Percentiles rank a stretch among this genome's conserved stretches.
These are phyloP conservation scores for Backusella morwellensis DNA, from an alignment of 192 early-diverging fungal species.

Conservation along the genomic window DNA sequence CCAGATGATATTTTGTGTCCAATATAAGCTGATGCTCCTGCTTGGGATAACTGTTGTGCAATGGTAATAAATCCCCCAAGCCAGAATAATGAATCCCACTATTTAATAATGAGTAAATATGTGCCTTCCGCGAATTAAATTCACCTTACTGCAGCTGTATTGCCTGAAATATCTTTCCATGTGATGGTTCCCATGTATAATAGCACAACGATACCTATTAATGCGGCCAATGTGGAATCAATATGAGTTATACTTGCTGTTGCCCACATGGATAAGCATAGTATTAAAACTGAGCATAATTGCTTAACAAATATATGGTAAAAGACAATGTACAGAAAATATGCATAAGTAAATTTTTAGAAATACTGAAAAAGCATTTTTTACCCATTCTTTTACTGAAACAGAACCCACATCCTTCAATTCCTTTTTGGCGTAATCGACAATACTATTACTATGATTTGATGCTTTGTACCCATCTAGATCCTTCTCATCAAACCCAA, in stretches of 20 bases:
- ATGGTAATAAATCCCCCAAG: constrained; percentile 72
- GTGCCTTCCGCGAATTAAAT: background rate
- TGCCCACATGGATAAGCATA: constrained; percentile 63
- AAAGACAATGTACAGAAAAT: background rate
- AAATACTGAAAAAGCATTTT: background rate
- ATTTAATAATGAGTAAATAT: background rate
- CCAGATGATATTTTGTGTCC: constrained; percentile 49
- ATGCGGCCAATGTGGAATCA: constrained; percentile 65
- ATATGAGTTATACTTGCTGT: constrained; percentile 52
- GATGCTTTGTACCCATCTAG: background rate
- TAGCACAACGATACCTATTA: constrained; percentile 55
- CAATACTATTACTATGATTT: background rate
- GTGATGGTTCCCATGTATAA: constrained; percentile 51
- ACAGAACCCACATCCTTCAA: constrained; percentile 8
- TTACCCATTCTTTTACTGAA: constrained; percentile 15
- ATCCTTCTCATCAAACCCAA: background rate
- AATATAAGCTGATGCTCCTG: constrained; percentile 60
- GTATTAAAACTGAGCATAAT: constrained; percentile 47
- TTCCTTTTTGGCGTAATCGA: constrained; percentile 11
- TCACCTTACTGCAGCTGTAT: constrained; percentile 49
- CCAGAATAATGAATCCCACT: constrained; percentile 83
- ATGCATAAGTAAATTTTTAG: background rate
- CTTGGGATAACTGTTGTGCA: constrained; percentile 63
- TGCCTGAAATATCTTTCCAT: constrained; percentile 65
- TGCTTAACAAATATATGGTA: constrained; percentile 1